Evolutionary conservation across 495 filamentous ascomycete genomes (phyloP).

Genomic region (Recurvomyces mirabilis): DNA sequence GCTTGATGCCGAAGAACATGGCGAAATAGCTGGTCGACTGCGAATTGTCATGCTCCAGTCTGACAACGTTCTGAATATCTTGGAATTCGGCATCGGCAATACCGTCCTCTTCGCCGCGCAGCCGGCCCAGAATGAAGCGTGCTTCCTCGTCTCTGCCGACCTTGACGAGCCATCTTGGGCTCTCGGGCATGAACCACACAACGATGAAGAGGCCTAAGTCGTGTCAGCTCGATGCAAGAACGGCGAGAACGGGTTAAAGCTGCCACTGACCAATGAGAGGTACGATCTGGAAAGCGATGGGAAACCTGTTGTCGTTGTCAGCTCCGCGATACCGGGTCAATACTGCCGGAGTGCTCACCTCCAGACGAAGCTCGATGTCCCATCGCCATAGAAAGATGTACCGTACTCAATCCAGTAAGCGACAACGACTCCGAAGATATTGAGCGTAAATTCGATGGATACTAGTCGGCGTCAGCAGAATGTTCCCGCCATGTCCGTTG

Average conservation of each 20-base stretch:
- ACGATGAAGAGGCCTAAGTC: conserved; percentile 29
- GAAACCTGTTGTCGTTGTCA: no score
- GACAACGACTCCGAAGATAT: conserved; percentile 62
- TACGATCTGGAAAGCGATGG: conserved; percentile 61
- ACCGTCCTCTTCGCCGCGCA: conserved; percentile 45
- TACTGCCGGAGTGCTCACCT: conserved; percentile 22
- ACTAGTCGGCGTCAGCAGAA: no score
- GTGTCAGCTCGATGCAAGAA: no score
- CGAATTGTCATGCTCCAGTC: conserved; percentile 43
- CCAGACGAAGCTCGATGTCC: conserved; percentile 2
- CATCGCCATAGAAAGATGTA: conserved; percentile 17
- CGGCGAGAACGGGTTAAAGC: no score
- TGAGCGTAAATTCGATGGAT: conserved; percentile 61
- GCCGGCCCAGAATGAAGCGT: conserved; percentile 48
- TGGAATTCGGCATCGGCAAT: conserved; percentile 51
- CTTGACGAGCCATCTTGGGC: conserved; percentile 16
- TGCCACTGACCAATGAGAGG: conserved; percentile 39
- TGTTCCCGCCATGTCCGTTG: no score
- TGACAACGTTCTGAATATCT: conserved; percentile 49
- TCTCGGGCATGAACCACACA: conserved; percentile 24
- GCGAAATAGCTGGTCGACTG: conserved; percentile 44
- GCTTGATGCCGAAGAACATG: conserved; percentile 54
- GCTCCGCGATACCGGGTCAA: no score
- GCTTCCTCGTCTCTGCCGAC: conserved; percentile 26
- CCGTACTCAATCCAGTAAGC: conserved; percentile 62